Conservation (phyloP, 2,329 filamentous ascomycete genomes). For the Thielaviopsis ethacetica region DNA sequence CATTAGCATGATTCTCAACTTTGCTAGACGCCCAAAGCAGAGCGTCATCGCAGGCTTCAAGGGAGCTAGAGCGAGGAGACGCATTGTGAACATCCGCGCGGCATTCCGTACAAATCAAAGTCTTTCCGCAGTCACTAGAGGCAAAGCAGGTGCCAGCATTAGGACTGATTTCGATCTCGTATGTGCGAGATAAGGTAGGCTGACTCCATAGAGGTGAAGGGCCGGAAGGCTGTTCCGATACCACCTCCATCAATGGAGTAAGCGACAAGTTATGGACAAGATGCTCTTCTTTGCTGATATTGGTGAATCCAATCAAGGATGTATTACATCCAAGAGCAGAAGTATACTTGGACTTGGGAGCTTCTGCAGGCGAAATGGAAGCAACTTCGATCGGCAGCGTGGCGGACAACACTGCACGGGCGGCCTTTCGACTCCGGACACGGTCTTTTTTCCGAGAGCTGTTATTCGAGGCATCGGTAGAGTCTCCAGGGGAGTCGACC, state of each 20-base stretch:
- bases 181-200: not conserved
- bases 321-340: not conserved
- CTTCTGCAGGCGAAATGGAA: not conserved
- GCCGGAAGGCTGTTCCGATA: not conserved
- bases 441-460: too few relatives aligned
- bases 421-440: not conserved
- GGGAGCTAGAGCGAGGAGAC: not conserved
- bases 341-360: not conserved
- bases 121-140: not conserved
- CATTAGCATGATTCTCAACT: not conserved
- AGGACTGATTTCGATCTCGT: not conserved
- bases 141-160: not conserved
- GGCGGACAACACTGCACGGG: not conserved
- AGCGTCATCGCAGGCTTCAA: not conserved
- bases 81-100: not conserved
- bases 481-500: not conserved
- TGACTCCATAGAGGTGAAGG: not conserved
- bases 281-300: not conserved
- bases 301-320: not conserved
- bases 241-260: not conserved
- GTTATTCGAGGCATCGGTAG: too few relatives aligned
- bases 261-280: not conserved
- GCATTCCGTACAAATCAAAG: not conserved
- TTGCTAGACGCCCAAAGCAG: not conserved
- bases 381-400: not conserved